Evolutionary conservation across 2,329 filamentous ascomycete species (phyloP).

Genomic region (Metarhizium sp.): DNA sequence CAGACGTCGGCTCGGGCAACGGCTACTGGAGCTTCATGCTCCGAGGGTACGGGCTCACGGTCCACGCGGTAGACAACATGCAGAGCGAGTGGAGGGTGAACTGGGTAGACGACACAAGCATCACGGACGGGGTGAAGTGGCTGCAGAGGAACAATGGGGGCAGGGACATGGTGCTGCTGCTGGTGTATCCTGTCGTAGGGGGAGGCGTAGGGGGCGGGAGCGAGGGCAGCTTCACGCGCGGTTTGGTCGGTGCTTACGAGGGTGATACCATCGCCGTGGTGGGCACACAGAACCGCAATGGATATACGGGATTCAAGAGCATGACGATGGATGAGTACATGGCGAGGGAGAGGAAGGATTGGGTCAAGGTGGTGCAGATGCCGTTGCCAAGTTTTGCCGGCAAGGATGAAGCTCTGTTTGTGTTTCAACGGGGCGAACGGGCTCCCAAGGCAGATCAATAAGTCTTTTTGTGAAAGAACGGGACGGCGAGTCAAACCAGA

Average conservation of each 20-base stretch:
- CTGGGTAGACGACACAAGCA: constrained; percentile 60
- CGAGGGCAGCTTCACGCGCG: constrained; percentile 54
- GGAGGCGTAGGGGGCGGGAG: constrained; percentile 50
- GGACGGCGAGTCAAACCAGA: too few relatives aligned
- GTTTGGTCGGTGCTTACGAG: constrained; percentile 49
- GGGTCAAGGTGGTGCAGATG: constrained; percentile 53
- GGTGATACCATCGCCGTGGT: constrained; percentile 61
- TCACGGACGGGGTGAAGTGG: constrained; percentile 50
- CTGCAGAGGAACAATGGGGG: constrained; percentile 39
- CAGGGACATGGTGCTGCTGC: constrained; percentile 49
- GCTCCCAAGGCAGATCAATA: constrained; percentile 14
- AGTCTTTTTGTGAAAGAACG: not conserved
- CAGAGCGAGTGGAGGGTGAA: constrained; percentile 58
- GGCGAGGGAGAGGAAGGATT: constrained; percentile 43
- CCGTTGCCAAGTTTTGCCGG: constrained; percentile 65
- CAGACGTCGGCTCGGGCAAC: constrained; percentile 62
- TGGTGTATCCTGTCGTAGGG: constrained; percentile 66
- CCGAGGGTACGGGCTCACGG: constrained; percentile 43
- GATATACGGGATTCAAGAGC: constrained; percentile 60
- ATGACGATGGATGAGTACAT: constrained; percentile 60
- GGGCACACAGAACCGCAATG: constrained; percentile 65
- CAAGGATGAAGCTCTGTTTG: constrained; percentile 66
- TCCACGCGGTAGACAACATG: constrained; percentile 56
- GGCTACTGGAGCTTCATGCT: constrained; percentile 72
- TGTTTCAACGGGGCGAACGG: constrained; percentile 46